Conservation (phyloP, 1,139 yeast genomes). For the Hansenula sp. region DNA sequence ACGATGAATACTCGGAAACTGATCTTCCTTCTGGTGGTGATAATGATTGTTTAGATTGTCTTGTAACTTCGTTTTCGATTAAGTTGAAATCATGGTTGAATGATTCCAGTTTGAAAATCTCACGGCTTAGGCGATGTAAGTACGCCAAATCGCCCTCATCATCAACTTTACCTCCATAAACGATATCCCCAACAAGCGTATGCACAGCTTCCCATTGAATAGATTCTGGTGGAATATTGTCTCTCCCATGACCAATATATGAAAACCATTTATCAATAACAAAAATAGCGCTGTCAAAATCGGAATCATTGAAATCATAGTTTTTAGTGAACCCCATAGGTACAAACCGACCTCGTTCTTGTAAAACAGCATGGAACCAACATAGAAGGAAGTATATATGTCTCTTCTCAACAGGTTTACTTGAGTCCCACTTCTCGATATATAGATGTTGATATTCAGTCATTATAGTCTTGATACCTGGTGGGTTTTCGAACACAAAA, state of each 20-base stretch:
- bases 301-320: conserved; percentile 76
- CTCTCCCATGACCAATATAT: conserved; percentile 20
- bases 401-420: conserved; percentile 40
- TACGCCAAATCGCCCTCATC: conserved; percentile 36
- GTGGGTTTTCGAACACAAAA: conserved; percentile 55
- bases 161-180: conserved; percentile 76
- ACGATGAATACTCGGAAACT: conserved; percentile 34
- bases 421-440: conserved; percentile 19
- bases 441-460: conserved; percentile 33
- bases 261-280: conserved; percentile 41
- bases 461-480: conserved; percentile 53
- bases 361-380: conserved; percentile 68
- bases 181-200: conserved; percentile 47
- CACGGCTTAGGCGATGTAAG: conserved; percentile 27
- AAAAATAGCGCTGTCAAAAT: conserved; percentile 49
- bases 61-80: conserved; percentile 29
- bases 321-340: conserved; percentile 60
- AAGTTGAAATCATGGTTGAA: conserved; percentile 34
- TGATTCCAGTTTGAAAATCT: conserved; percentile 31
- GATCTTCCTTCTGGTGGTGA: conserved; percentile 47
- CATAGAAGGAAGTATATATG: conserved; percentile 52
- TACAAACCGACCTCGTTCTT: conserved; percentile 53
- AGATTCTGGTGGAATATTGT: conserved; percentile 41
- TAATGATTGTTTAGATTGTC: conserved; percentile 21
- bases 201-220: conserved; percentile 59